Base-by-base conservation (phyloP, 2,329 filamentous ascomycete species). In the Conoideocrella luteorostrata region DNA sequence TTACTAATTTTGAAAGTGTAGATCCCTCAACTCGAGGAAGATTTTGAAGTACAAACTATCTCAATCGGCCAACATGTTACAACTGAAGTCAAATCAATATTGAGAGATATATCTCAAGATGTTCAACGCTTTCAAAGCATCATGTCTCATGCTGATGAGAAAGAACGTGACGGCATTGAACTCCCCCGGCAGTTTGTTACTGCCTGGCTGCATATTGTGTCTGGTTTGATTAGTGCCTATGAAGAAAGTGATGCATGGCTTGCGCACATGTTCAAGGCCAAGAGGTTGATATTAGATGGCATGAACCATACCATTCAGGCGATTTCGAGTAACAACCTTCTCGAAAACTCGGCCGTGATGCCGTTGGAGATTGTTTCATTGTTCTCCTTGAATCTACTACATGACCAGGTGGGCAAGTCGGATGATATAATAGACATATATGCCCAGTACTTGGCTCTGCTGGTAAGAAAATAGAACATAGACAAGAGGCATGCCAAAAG, bases 321-420 rank as follows among this genome's bases (percentile, higher is more conserved):
- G 13, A 47, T 69, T 21, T 57, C 62, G 5, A 52, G 55, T 5
- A 50, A 51, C 5, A 54, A 56, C 9, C 52, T 71, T 2, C 41
- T 68, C 5, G 58, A 64, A 5, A 61, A 58, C 33, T 61, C 63
- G 7, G 60, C 64, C 17, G 50, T 74, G 20, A 49, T 67, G 24
- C 71, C 70, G 1, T 56, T 66, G 30, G 70, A 73, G 17, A 46
- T 74, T 3, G 47, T 70, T 21, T 65, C 66, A 1, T 52, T 74
- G 15, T 52, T 72, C 10, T 59, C 58, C 9, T 48, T 65, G 29
- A 60, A 59, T 12, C 55, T 74, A 24, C 46, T 71, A 2, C 55
- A 61, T 34, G 67, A 73, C 32, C 53, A 59, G 17, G 65, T 64
- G 1, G 61, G 59, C 4, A 61, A 58, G 35, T 59, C 60, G 24